phyloP scores from a whole-genome alignment of 1,284 basidiomycete species.

The Fomitopsis schrenkii region DNA sequence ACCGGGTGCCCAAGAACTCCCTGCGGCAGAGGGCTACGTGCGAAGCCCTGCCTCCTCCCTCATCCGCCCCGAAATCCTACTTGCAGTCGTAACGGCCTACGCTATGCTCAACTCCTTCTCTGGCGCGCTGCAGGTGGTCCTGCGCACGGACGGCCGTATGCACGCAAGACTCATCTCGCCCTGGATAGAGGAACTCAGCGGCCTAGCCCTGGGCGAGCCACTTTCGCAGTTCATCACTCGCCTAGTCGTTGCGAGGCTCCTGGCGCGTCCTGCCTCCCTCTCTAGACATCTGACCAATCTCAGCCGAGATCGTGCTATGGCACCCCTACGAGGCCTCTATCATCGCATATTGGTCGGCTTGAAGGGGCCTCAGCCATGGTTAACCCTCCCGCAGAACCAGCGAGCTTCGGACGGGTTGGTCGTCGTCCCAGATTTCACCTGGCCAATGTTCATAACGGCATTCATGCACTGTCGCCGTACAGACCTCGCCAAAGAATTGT shows the following conservation, averaged over 20 bases:
- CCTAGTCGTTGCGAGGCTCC: slow-evolving; percentile 45
- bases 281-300: slow-evolving; percentile 46
- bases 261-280: slow-evolving; percentile 46
- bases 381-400: slow-evolving; percentile 35
- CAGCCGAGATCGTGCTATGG: slow-evolving; percentile 27
- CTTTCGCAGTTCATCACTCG: slow-evolving; percentile 40
- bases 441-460: slow-evolving; percentile 59
- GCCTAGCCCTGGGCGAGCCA: slow-evolving; percentile 32
- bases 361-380: slow-evolving; percentile 40
- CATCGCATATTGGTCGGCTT: slow-evolving; percentile 44
- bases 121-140: slow-evolving; percentile 42
- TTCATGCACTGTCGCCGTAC: slow-evolving; percentile 50
- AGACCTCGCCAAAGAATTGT: slow-evolving; percentile 55
- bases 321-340: slow-evolving; percentile 43
- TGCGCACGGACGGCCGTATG: slow-evolving; percentile 36
- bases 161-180: slow-evolving; percentile 27
- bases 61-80: slow-evolving; percentile 35
- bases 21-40: neutral
- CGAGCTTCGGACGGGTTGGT: slow-evolving; percentile 37
- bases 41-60: neutral
- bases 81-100: slow-evolving; percentile 54
- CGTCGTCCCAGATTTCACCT: slow-evolving; percentile 49
- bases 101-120: slow-evolving; percentile 51
- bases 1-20: neutral
- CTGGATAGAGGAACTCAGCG: slow-evolving; percentile 35